These are phyloP conservation scores for Tranzscheliella williamsii DNA, from an alignment of 1,284 basidiomycete genomes.

Conservation along the genomic window DNA sequence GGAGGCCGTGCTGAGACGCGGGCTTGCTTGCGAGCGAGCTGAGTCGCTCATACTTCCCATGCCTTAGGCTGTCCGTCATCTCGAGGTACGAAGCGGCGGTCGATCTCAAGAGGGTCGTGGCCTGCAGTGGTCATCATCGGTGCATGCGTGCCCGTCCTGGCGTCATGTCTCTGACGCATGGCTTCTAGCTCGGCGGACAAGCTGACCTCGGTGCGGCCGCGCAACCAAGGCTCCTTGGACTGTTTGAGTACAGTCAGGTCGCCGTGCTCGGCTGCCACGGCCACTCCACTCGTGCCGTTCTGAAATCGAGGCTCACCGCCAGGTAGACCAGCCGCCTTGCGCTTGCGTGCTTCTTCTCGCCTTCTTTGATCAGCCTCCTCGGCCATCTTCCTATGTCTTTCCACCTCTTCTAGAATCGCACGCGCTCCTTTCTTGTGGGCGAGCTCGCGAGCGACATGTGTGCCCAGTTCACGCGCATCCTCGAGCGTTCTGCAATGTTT, in stretches of 20 bases:
- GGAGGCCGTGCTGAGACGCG: no score
- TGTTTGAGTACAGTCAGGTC: constrained; percentile 26
- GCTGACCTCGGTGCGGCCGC: constrained; percentile 27
- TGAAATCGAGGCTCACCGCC: constrained; percentile 10
- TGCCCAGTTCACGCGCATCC: constrained; percentile 49
- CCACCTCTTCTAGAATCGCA: constrained; percentile 57
- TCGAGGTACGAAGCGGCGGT: constrained; percentile 48
- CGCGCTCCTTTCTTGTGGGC: constrained; percentile 47
- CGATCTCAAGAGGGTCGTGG: constrained; percentile 41
- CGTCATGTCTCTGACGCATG: constrained; percentile 4
- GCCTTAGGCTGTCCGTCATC: constrained; percentile 58
- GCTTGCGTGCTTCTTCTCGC: constrained; percentile 35
- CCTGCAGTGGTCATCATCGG: constrained; percentile 5
- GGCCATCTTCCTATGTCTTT: constrained; percentile 55
- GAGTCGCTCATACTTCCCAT: constrained; percentile 60
- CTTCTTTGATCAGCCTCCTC: constrained; percentile 51
- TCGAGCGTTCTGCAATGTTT: constrained; percentile 31
- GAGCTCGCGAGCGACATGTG: constrained; percentile 49
- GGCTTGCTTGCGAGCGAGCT: no score
- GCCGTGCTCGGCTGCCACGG: constrained; percentile 19
- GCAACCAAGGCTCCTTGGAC: constrained; percentile 27
- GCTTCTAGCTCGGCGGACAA: constrained; percentile 16
- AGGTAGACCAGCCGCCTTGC: constrained; percentile 24
- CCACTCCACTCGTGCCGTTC: constrained; percentile 3
- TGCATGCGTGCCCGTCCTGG: no score